A percentile compares a stretch with the other conserved stretches of the same genome.
Conservation (phyloP, 768 basidiomycete genomes). For the Suillus discolor region DNA sequence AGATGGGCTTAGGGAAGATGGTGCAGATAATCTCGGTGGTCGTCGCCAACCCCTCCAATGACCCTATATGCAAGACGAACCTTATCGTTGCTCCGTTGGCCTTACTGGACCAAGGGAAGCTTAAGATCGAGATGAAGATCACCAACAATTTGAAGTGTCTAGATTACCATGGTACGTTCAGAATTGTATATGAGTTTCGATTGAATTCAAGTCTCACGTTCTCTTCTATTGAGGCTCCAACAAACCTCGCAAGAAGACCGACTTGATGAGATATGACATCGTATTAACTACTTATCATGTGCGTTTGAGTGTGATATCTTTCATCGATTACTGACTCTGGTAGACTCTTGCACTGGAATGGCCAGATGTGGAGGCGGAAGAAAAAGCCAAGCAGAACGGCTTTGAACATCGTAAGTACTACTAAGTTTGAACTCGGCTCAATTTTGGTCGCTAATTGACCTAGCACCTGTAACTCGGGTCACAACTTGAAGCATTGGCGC, state of each 20-base stretch:
- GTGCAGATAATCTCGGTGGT: constrained; percentile 67
- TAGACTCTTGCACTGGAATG: constrained; percentile 62
- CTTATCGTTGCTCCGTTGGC: constrained; percentile 70
- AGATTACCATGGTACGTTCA: constrained; percentile 63
- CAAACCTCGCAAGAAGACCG: constrained; percentile 46
- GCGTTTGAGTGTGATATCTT: constrained; percentile 18
- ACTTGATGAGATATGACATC: constrained; percentile 60
- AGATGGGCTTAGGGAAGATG: constrained; percentile 62
- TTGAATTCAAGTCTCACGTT: not conserved
- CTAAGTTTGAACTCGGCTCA: too few species aligned
- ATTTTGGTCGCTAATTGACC: too few species aligned
- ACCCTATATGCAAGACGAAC: constrained; percentile 59
- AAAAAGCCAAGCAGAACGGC: constrained; percentile 31
- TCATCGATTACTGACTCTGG: constrained; percentile 1
- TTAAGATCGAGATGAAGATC: constrained; percentile 61
- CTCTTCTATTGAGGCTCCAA: constrained; percentile 31
- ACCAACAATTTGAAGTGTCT: constrained; percentile 48
- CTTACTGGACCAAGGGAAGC: constrained; percentile 67
- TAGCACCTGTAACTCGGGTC: too few species aligned
- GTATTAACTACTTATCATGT: constrained; percentile 58
- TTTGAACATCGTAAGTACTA: too few species aligned
- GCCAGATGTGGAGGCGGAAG: constrained; percentile 54
- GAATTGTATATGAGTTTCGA: not conserved
- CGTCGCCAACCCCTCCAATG: constrained; percentile 50
- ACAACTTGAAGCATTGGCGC: too few species aligned